Evolutionary conservation across 2,329 filamentous ascomycete species (phyloP).

Genomic region (Botrytis medusae): DNA sequence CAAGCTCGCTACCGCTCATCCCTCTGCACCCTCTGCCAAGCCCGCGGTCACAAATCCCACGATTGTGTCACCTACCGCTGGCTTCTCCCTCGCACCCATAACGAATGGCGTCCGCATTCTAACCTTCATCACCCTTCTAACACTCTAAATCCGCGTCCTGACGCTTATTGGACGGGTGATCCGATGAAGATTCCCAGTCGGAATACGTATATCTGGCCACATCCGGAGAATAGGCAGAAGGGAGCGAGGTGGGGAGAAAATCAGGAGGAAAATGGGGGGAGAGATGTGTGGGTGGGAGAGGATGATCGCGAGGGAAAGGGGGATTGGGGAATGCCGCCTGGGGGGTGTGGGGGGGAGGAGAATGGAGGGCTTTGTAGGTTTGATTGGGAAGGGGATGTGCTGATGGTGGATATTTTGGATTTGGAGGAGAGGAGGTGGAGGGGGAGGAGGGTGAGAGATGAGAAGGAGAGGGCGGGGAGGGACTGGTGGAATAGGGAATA

Average conservation of each 20-base stretch:
- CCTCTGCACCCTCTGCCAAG: background rate
- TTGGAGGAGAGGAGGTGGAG: background rate
- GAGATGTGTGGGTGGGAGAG: background rate
- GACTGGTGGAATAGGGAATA: no score
- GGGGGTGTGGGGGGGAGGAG: background rate
- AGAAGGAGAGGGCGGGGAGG: no score
- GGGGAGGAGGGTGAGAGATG: fast-evolving
- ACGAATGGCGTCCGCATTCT: background rate
- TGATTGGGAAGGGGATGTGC: constrained; percentile 11
- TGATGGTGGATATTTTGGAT: constrained; percentile 16
- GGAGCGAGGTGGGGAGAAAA: background rate
- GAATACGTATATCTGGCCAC: background rate
- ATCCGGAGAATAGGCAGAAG: background rate
- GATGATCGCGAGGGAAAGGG: constrained; percentile 3
- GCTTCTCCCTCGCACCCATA: background rate
- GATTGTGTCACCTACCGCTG: background rate
- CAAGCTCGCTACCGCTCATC: background rate
- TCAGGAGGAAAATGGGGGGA: background rate
- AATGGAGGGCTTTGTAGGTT: background rate
- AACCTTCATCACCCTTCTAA: background rate
- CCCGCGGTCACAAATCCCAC: background rate
- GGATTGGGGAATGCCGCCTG: background rate
- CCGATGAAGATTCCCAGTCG: fast-evolving
- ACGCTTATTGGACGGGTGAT: background rate
- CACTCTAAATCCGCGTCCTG: fast-evolving